Base-by-base conservation (phyloP, 768 basidiomycete species). In the Lentinula detonsa region DNA sequence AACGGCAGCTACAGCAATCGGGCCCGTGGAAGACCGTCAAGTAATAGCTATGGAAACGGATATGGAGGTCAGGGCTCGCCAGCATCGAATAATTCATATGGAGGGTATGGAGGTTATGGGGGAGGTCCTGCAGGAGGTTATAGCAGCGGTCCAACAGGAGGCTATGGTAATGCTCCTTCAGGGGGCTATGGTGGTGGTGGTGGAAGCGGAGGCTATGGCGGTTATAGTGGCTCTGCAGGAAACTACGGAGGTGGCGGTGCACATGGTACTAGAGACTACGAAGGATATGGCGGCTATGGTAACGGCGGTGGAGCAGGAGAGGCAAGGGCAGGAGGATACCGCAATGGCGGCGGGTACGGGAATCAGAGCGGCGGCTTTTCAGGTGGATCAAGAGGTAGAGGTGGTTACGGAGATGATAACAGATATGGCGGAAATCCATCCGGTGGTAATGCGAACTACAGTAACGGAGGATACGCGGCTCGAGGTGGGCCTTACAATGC, bases 391-490 rank as follows among this genome's bases (percentile, higher is more conserved):
- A 70, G 71, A 49, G 64, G 70, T 43, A 66, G 73, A 50, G 75
- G 75, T 18, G 74, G 76, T 9, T 72, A 65, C 33, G 56, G 62
- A 42, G 65, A 69, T 10, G 68, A 39, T 8, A 39, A 70, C 42
- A 73, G 73, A 5, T 72, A 76, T 40, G 79, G 80, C n/a, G 74
- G 76, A 3, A 74, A 77, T 63, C 72, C 18, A 74, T 73, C 8
- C 72, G 75, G 64, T 71, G 68, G 53, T 67, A 67, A 42, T 62
- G 66, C 31, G 2, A 42, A 50, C 54, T 42, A 48, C 21, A 61
- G 54, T 15, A 40, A 58, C 62, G 65, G 58, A 39, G 64, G 64
- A 31, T 66, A 68, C 56, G 75, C 68, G 1, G 58, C 64, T 45
- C 51, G 62, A 43, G 63, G 70, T 33, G 61, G 65, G 51, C 64